Evolutionary conservation across 116 monocot species (phyloP).

Genomic region (Dioscorea cayenensis): DNA sequence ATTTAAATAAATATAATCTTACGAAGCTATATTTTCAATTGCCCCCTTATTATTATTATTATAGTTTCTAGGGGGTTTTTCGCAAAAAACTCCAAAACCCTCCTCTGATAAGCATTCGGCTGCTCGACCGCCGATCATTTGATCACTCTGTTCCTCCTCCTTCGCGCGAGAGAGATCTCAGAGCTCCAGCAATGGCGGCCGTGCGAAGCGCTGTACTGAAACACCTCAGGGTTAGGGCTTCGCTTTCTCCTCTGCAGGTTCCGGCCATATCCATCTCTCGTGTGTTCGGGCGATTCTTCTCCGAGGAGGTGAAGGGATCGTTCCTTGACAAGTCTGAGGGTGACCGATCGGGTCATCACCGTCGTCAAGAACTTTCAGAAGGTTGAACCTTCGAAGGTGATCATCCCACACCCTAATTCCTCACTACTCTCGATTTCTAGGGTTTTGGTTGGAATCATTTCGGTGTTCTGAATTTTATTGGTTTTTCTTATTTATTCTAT

Average conservation of each 20-base stretch:
- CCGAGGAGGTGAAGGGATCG: conserved; percentile 67
- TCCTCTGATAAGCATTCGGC: too few relatives aligned
- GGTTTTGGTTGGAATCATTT: not conserved
- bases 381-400: conserved; percentile 83
- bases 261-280: conserved; percentile 15
- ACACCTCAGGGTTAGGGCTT: conserved; percentile 43
- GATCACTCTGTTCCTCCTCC: not conserved
- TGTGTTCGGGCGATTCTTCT: conserved; percentile 35
- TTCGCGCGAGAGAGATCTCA: not conserved
- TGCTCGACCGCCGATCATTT: not conserved
- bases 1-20: too few relatives aligned
- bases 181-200: conserved; percentile 28
- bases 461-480: too few relatives aligned
- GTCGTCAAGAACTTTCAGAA: conserved; percentile 97
- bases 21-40: too few relatives aligned
- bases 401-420: not conserved
- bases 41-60: too few relatives aligned
- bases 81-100: too few relatives aligned
- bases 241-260: conserved; percentile 12
- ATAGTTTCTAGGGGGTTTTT: too few relatives aligned
- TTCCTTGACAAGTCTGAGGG: conserved; percentile 94
- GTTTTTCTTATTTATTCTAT: too few relatives aligned
- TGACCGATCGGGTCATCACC: conserved; percentile 72
- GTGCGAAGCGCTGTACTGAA: conserved; percentile 54
- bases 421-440: not conserved